Conservation (phyloP, 306 rosid genomes). For the Cercis canadensis region DNA sequence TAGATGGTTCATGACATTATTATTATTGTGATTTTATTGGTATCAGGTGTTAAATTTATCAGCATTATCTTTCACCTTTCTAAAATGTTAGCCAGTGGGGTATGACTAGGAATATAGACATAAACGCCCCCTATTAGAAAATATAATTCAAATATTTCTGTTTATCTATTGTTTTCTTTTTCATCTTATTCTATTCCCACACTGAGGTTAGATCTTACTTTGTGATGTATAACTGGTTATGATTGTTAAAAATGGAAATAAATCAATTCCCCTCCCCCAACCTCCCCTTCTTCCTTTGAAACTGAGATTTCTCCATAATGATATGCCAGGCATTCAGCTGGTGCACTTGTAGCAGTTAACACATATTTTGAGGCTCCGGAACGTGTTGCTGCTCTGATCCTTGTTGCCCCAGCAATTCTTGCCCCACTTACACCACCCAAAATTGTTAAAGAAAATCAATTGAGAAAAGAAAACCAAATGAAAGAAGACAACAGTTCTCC, state of each 20-base stretch:
- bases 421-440: conserved; percentile 60
- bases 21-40: conserved; percentile 23
- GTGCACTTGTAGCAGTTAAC: conserved; percentile 78
- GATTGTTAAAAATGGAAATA: not conserved
- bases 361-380: conserved; percentile 90
- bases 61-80: not conserved
- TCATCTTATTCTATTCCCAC: conserved; percentile 2
- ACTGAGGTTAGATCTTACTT: conserved; percentile 9
- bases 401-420: conserved; percentile 85
- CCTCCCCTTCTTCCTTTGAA: conserved; percentile 14
- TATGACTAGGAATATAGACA: conserved; percentile 9
- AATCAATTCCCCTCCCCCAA: conserved; percentile 12
- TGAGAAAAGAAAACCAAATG: conserved; percentile 46
- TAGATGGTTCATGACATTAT: not conserved
- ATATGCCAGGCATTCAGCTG: conserved; percentile 89
- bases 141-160: conserved; percentile 12
- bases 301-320: conserved; percentile 37
- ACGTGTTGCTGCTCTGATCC: conserved; percentile 85
- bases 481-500: conserved; percentile 48
- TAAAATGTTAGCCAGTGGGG: conserved; percentile 1
- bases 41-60: conserved; percentile 19
- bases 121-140: conserved; percentile 11
- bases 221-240: conserved; percentile 7
- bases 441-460: conserved; percentile 41
- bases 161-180: not conserved